These are phyloP conservation scores for Arbutus unedo DNA, from an alignment of 148 eudicot genomes.

Conservation along the genomic window DNA sequence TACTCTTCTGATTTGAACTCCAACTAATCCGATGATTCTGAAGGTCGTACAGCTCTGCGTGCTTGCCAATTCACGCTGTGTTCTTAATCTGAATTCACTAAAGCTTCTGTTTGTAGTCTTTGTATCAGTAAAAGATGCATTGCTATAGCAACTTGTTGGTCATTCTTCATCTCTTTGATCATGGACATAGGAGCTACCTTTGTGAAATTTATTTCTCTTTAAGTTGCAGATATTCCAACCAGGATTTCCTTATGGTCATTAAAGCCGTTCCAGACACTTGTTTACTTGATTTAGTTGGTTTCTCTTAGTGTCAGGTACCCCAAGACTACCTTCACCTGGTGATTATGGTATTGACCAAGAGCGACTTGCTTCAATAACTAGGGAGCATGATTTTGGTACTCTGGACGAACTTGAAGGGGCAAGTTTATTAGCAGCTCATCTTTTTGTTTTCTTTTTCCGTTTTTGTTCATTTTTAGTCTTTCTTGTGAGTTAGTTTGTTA, in stretches of 20 bases:
- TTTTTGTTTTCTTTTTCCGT: not conserved
- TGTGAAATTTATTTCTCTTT: not conserved
- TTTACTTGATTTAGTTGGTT: not conserved
- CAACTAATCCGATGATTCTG: not conserved
- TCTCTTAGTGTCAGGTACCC: conserved; percentile 33
- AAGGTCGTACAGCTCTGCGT: not conserved
- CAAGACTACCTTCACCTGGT: conserved; percentile 38
- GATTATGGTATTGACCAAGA: conserved; percentile 56
- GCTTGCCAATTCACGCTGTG: not conserved
- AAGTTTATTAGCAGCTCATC: conserved; percentile 26
- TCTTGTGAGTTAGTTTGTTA: not conserved
- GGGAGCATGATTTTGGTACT: conserved; percentile 63
- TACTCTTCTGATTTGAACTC: not conserved
- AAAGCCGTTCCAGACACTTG: not conserved
- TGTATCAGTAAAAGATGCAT: not conserved
- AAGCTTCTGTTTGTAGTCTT: not conserved
- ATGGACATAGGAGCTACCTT: not conserved
- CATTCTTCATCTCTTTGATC: not conserved
- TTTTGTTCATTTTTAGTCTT: not conserved
- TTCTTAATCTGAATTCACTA: not conserved
- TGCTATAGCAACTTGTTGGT: not conserved
- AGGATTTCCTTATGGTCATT: not conserved
- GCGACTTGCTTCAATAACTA: conserved; percentile 57
- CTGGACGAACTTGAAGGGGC: conserved; percentile 73
- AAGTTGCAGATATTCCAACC: not conserved